Percentiles rank a stretch among this genome's conserved stretches.
These are phyloP conservation scores for Umbilicaria muhlenbergii DNA, from an alignment of 495 filamentous ascomycete species.

Conservation along the genomic window DNA sequence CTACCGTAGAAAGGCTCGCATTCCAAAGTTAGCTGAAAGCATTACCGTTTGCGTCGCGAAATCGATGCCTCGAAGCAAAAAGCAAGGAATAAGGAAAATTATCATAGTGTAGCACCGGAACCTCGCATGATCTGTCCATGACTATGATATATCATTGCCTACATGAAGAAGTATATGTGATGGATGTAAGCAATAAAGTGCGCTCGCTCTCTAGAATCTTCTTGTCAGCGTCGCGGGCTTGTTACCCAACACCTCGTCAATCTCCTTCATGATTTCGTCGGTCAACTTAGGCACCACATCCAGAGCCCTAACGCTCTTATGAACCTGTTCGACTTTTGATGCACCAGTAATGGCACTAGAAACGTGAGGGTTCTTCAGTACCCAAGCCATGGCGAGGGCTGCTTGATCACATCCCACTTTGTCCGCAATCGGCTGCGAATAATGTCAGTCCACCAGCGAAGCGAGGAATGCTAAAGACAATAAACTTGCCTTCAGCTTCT, in stretches of 20 bases:
- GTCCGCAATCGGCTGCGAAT: slow-evolving; percentile 34
- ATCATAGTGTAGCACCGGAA: too few relatives aligned
- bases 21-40: too few relatives aligned
- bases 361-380: slow-evolving; percentile 60
- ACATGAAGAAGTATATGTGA: background rate
- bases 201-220: slow-evolving; percentile 14
- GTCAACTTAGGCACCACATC: slow-evolving; percentile 45
- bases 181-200: background rate
- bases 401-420: slow-evolving; percentile 47
- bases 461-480: slow-evolving; percentile 3
- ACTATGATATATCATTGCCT: background rate
- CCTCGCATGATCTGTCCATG: too few relatives aligned
- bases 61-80: background rate
- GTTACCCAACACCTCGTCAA: slow-evolving; percentile 49
- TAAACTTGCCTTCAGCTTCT: slow-evolving; percentile 10
- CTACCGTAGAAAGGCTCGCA: too few relatives aligned
- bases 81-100: too few relatives aligned
- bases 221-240: slow-evolving; percentile 34
- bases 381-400: slow-evolving; percentile 63
- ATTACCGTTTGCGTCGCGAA: too few relatives aligned
- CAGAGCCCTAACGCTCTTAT: slow-evolving; percentile 51
- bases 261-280: slow-evolving; percentile 50
- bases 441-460: slow-evolving; percentile 9
- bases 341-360: slow-evolving; percentile 66
- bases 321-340: slow-evolving; percentile 54